Evolutionary conservation across 257 asterid genomes (phyloP), one percentile per base, ranked within the genome.

Genomic region (Solanum pennellii): DNA sequence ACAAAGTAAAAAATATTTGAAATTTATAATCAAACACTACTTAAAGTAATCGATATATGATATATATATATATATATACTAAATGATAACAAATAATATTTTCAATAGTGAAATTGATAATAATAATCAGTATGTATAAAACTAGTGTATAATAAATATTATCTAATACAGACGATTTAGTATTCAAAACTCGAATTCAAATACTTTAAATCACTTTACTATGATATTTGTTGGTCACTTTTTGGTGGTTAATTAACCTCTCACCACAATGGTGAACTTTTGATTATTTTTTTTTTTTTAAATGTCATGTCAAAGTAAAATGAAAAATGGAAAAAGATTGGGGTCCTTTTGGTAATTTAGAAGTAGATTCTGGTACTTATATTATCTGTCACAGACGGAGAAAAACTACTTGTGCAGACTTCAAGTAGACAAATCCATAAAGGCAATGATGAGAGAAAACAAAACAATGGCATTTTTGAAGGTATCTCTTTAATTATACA

Each of bases 401-500:
- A 71, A 44, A 66, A 87, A 80, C 60, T 80, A 56, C 72, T 80
- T 45, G 41, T 65, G 82, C 89, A 79, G 79, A 47, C 87, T 47
- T 21, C 74, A 45, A 83, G 68, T 74, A 33, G 87, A 83, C 66
- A 87, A 87, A 83, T 82, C 87, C 83, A 71, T 69, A 83, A 83
- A 83, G 82, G 35, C 84, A 87, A 83, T 69, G 49, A 87, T 47
- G 82, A 87, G 65, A 87, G 75, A 72, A 37, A 68, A 31, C 60
- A 52, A 68, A 83, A 83, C 5, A 52, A 69, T 49, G 82, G 29
- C 59, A 16, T 27, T 9, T 56, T 49, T 62, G 29, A 82, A 71
- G 60, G 84, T 68, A 29, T 35, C 56, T 47, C 66, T 20, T 3
- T 20, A 27, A 18, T 35, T 21, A 21, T 7, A 45, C 3, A 33